phyloP scores from a whole-genome alignment of 257 asterid species.

The Solanum lignicaule region DNA sequence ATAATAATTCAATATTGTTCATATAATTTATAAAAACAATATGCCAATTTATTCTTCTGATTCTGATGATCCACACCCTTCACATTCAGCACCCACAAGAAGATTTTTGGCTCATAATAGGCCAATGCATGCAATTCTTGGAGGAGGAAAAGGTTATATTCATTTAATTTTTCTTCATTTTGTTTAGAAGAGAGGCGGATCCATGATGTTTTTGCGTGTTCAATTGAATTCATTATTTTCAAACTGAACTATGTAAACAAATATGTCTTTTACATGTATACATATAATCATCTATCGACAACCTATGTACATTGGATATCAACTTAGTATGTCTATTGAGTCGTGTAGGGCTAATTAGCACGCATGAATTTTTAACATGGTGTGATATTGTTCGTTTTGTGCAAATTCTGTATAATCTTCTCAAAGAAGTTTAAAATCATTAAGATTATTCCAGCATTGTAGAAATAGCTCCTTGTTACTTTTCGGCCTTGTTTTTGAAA shows the following conservation, averaged over 20 bases:
- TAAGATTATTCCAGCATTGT: not conserved
- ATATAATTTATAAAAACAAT: not conserved
- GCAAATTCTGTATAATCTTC: not conserved
- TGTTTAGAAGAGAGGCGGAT: too few relatives aligned
- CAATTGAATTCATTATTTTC: not conserved
- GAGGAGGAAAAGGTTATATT: constrained; percentile 43
- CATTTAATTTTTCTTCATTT: not conserved
- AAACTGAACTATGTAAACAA: not conserved
- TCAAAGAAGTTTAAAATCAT: not conserved
- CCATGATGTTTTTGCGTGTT: not conserved
- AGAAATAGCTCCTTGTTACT: not conserved
- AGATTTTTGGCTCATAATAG: constrained; percentile 31
- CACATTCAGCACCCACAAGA: not conserved
- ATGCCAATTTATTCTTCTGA: constrained; percentile 9
- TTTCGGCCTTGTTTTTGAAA: not conserved
- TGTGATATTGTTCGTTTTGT: not conserved
- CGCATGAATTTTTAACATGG: not conserved
- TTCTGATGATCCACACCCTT: constrained; percentile 4
- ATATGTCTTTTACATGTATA: too few relatives aligned
- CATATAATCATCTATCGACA: too few relatives aligned
- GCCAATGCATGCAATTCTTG: constrained; percentile 41
- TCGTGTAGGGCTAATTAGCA: not conserved
- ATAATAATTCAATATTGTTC: not conserved
- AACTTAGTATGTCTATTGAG: not conserved
- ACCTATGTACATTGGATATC: too few relatives aligned